Percentiles rank a stretch among this genome's conserved stretches.
Evolutionary conservation across 371 early-diverging fungal genomes (phyloP).

Genomic region (Batkoa obscura): DNA sequence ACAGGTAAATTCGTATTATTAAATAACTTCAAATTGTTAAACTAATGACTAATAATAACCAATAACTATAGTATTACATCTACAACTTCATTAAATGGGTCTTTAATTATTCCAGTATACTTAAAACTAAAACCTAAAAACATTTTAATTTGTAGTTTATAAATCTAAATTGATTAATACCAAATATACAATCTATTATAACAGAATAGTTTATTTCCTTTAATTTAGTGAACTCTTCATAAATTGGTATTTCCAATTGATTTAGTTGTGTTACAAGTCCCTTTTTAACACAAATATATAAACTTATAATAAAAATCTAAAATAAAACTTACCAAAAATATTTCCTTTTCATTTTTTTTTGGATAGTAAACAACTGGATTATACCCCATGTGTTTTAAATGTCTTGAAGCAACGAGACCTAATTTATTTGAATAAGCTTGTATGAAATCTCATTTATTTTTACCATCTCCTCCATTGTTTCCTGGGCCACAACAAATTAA

Average conservation of each 20-base stretch:
- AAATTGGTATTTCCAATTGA: too few species aligned
- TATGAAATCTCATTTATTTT: neutral
- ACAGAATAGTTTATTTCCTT: too few species aligned
- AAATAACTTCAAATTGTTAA: too few species aligned
- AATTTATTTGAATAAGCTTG: neutral
- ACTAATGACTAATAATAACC: neutral
- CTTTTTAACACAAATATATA: too few species aligned
- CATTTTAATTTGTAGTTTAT: too few species aligned
- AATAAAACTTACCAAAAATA: slow-evolving; percentile 28
- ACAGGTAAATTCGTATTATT: neutral
- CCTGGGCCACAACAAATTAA: slow-evolving; percentile 70
- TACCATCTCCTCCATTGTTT: slow-evolving; percentile 93
- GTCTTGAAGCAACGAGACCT: slow-evolving; percentile 79
- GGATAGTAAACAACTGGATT: slow-evolving; percentile 56
- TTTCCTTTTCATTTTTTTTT: slow-evolving; percentile 41
- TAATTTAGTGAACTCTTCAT: too few species aligned
- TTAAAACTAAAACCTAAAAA: neutral
- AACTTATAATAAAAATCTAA: too few species aligned
- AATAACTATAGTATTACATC: neutral
- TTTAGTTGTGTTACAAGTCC: too few species aligned
- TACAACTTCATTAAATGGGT: neutral
- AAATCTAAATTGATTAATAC: too few species aligned
- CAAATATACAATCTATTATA: too few species aligned
- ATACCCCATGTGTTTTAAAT: slow-evolving; percentile 73
- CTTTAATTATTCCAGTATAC: neutral